These are phyloP conservation scores for Saccharomycopsis guyanensis DNA, from an alignment of 805 yeast genomes.

Conservation along the genomic window DNA sequence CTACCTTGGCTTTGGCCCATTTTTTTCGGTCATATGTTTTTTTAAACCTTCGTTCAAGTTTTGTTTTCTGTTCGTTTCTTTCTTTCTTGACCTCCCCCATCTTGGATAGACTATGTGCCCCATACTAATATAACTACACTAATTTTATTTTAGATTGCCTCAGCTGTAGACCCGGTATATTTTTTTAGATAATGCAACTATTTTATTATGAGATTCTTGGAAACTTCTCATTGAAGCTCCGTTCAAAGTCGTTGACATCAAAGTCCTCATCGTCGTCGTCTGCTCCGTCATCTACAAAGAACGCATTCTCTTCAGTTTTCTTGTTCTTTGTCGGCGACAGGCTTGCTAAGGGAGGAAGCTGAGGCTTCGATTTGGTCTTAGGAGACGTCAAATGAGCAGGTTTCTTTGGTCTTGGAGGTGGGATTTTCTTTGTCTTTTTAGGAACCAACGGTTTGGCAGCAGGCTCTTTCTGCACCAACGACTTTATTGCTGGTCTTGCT, in stretches of 20 bases:
- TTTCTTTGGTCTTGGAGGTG: conserved; percentile 21
- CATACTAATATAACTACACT: background rate
- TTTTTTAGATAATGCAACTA: background rate
- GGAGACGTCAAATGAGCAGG: conserved; percentile 20
- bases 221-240: conserved; percentile 20
- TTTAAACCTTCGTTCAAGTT: too few relatives aligned
- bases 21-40: too few relatives aligned
- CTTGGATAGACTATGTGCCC: background rate
- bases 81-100: too few relatives aligned
- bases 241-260: conserved; percentile 20
- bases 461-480: background rate
- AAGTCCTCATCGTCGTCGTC: conserved; percentile 21
- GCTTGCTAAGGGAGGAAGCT: background rate
- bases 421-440: conserved; percentile 10
- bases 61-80: background rate
- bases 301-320: conserved; percentile 14
- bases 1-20: too few relatives aligned
- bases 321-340: background rate
- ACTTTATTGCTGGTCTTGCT: background rate
- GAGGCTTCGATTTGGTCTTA: conserved; percentile 8
- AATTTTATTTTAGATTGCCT: too few relatives aligned
- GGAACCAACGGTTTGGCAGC: conserved; percentile 3
- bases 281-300: conserved; percentile 17
- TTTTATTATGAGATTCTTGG: conserved; percentile 7
- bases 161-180: background rate